phyloP scores from a whole-genome alignment of 2,329 filamentous ascomycete genomes.

The Lachnellula occidentalis region DNA sequence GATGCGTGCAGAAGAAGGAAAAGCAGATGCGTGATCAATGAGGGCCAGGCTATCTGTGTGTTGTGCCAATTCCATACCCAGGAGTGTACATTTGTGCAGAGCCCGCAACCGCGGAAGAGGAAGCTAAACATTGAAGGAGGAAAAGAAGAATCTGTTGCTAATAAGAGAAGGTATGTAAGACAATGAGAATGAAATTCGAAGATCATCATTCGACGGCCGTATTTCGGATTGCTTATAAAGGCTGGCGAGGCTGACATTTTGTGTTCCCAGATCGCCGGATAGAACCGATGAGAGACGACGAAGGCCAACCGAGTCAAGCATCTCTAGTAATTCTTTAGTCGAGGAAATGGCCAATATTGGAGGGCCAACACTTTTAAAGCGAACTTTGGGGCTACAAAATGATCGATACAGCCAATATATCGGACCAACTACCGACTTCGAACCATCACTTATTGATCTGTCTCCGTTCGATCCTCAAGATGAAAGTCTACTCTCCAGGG shows the following conservation, averaged over 20 bases:
- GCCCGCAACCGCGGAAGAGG: conserved; percentile 72
- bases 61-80: conserved; percentile 73
- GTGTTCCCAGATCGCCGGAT: conserved; percentile 47
- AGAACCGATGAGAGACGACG: conserved; percentile 48
- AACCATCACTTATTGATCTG: conserved; percentile 75
- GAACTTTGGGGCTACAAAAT: conserved; percentile 68
- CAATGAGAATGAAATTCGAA: neutral
- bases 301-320: conserved; percentile 50
- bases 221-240: conserved; percentile 8
- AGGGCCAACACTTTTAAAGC: conserved; percentile 59
- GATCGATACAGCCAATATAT: conserved; percentile 80
- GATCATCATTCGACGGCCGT: neutral
- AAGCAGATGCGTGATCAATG: conserved; percentile 72
- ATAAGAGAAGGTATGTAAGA: conserved; percentile 61
- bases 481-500: conserved; percentile 67
- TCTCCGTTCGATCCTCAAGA: conserved; percentile 76
- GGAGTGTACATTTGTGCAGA: conserved; percentile 73
- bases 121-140: conserved; percentile 56
- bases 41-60: conserved; percentile 66
- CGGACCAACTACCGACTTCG: conserved; percentile 76
- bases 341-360: conserved; percentile 69
- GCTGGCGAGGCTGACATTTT: conserved; percentile 16
- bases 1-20: conserved; percentile 71
- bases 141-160: conserved; percentile 54
- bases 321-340: conserved; percentile 58